These are phyloP conservation scores for Backusella westeae DNA, from an alignment of 192 early-diverging fungal genomes.

Conservation along the genomic window DNA sequence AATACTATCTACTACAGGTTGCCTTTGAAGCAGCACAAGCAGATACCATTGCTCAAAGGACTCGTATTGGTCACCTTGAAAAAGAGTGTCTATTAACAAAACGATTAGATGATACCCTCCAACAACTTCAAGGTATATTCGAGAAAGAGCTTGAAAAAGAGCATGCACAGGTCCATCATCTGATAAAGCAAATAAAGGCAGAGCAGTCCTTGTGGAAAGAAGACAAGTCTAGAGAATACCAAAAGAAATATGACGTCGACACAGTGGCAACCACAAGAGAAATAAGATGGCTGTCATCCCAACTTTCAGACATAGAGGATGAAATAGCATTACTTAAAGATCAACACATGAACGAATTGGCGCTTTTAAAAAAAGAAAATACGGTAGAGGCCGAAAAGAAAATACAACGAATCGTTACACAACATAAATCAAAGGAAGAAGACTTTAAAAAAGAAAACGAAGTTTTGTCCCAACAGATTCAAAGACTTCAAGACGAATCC, in stretches of 20 bases:
- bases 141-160: background rate
- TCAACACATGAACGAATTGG: background rate
- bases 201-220: background rate
- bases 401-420: background rate
- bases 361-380: background rate
- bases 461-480: background rate
- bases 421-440: background rate
- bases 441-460: background rate
- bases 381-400: background rate
- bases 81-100: background rate
- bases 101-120: background rate
- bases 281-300: background rate
- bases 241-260: background rate
- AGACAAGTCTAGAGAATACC: background rate
- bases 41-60: background rate
- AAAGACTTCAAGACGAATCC: constrained; percentile 1
- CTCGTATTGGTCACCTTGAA: constrained; percentile 1
- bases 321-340: background rate
- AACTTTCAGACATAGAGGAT: background rate
- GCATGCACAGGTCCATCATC: background rate
- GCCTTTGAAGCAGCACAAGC: background rate
- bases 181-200: background rate
- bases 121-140: background rate
- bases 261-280: background rate
- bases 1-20: background rate